These are phyloP conservation scores for Scutellaria barbata DNA, from an alignment of 257 asterid species.

Conservation along the genomic window DNA sequence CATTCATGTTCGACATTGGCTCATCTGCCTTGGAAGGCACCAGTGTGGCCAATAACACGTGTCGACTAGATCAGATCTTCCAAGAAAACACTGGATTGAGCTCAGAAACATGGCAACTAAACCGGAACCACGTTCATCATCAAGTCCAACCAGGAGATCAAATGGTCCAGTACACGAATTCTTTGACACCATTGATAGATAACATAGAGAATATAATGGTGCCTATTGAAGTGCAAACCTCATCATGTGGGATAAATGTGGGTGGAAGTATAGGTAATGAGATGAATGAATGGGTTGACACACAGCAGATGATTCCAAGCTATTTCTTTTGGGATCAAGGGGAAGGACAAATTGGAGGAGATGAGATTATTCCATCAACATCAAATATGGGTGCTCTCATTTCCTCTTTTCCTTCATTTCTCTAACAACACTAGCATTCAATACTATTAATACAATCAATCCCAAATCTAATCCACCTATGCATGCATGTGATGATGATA, in stretches of 20 bases:
- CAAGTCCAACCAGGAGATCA: slow-evolving; percentile 37
- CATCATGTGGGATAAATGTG: slow-evolving; percentile 30
- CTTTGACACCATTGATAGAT: slow-evolving; percentile 54
- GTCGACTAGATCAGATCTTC: slow-evolving; percentile 40
- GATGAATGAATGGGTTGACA: slow-evolving; percentile 62
- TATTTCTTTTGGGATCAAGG: slow-evolving; percentile 76
- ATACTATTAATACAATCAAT: neutral
- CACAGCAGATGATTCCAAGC: slow-evolving; percentile 63
- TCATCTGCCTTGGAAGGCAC: slow-evolving; percentile 34
- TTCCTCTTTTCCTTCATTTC: slow-evolving; percentile 66
- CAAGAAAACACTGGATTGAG: slow-evolving; percentile 45
- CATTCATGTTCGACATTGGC: slow-evolving; percentile 64
- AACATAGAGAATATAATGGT: slow-evolving; percentile 47
- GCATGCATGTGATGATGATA: slow-evolving; percentile 7
- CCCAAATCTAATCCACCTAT: slow-evolving; percentile 7
- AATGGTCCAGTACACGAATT: slow-evolving; percentile 36
- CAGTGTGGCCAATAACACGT: slow-evolving; percentile 3
- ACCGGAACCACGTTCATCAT: slow-evolving; percentile 29
- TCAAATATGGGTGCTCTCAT: slow-evolving; percentile 50
- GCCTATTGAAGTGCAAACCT: slow-evolving; percentile 47
- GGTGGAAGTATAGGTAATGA: slow-evolving; percentile 42
- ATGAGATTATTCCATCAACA: slow-evolving; percentile 47
- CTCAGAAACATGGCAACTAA: slow-evolving; percentile 52
- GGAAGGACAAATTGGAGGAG: slow-evolving; percentile 56
- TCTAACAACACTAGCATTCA: slow-evolving; percentile 34